Evolutionary conservation across 1,284 basidiomycete species (phyloP).

Genomic region (Ustilago sp.): DNA sequence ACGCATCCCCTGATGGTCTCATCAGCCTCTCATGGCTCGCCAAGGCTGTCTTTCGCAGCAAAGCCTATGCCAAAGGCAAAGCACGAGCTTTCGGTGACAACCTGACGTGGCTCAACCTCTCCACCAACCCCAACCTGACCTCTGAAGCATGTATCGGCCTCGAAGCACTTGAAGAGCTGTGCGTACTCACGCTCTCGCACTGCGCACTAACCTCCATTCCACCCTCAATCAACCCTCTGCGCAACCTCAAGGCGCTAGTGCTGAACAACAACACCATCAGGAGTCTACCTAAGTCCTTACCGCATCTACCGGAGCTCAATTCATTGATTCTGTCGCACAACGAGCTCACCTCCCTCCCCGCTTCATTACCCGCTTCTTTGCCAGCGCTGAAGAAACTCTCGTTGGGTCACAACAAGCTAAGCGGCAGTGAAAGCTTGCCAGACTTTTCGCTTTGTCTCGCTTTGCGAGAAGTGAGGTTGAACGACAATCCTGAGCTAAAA

Average conservation of each 20-base stretch:
- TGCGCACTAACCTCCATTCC: conserved; percentile 48
- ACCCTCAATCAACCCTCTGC: conserved; percentile 35
- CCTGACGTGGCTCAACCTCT: conserved; percentile 47
- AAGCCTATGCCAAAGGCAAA: conserved; percentile 28
- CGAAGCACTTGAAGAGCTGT: conserved; percentile 43
- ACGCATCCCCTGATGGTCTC: conserved; percentile 47
- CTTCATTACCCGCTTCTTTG: conserved; percentile 54
- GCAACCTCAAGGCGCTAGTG: conserved; percentile 60
- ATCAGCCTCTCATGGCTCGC: conserved; percentile 51
- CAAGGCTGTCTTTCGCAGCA: conserved; percentile 52
- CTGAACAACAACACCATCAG: conserved; percentile 59
- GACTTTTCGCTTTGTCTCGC: conserved; percentile 60
- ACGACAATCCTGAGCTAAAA: conserved; percentile 48
- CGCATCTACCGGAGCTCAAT: conserved; percentile 65
- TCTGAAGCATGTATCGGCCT: conserved; percentile 39
- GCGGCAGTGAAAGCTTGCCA: conserved; percentile 42
- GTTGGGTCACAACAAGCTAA: conserved; percentile 58
- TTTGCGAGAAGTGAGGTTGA: conserved; percentile 63
- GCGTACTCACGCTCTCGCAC: conserved; percentile 58
- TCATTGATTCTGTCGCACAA: conserved; percentile 67
- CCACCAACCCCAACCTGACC: conserved; percentile 27
- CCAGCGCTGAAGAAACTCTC: conserved; percentile 65
- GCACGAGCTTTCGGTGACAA: conserved; percentile 37
- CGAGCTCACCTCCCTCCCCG: conserved; percentile 49
- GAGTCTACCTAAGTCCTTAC: conserved; percentile 41